These are phyloP conservation scores for Penicillium rolfsii DNA, from an alignment of 2,329 filamentous ascomycete genomes.

Conservation along the genomic window DNA sequence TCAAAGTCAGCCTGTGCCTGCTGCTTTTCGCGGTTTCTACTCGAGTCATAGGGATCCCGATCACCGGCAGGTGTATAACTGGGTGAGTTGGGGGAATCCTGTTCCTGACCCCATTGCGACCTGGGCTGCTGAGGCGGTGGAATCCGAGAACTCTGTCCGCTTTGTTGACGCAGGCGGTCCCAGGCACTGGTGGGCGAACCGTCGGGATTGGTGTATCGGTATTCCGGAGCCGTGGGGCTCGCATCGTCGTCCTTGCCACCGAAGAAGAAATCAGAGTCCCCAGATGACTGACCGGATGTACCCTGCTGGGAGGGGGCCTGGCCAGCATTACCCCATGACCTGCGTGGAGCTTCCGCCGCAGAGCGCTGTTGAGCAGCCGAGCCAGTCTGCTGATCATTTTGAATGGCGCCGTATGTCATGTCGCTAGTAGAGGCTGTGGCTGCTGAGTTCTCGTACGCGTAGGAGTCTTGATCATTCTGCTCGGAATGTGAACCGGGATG, in stretches of 20 bases:
- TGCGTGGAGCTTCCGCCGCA: slow-evolving; percentile 1
- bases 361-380: not conserved
- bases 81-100: slow-evolving; percentile 4
- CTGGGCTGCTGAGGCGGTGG: slow-evolving; percentile 5
- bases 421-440: slow-evolving; percentile 14
- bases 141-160: slow-evolving; percentile 8
- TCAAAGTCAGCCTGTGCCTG: slow-evolving; percentile 50
- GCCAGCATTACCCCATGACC: slow-evolving; percentile 5
- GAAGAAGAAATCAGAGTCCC: slow-evolving; percentile 35
- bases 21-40: slow-evolving; percentile 37
- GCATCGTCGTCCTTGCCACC: slow-evolving; percentile 39
- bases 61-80: slow-evolving; percentile 5
- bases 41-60: slow-evolving; percentile 24
- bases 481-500: not conserved
- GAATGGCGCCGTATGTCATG: slow-evolving; percentile 1
- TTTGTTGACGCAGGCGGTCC: slow-evolving; percentile 44
- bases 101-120: slow-evolving; percentile 17
- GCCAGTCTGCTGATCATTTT: not conserved
- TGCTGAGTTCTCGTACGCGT: slow-evolving; percentile 8
- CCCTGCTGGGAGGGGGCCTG: not conserved
- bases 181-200: slow-evolving; percentile 35
- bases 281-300: slow-evolving; percentile 3
- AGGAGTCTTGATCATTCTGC: slow-evolving; percentile 11
- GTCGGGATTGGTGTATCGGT: slow-evolving; percentile 26
- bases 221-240: slow-evolving; percentile 41